Conservation (phyloP, 768 basidiomycete species). For the Termitomyces sp. region DNA sequence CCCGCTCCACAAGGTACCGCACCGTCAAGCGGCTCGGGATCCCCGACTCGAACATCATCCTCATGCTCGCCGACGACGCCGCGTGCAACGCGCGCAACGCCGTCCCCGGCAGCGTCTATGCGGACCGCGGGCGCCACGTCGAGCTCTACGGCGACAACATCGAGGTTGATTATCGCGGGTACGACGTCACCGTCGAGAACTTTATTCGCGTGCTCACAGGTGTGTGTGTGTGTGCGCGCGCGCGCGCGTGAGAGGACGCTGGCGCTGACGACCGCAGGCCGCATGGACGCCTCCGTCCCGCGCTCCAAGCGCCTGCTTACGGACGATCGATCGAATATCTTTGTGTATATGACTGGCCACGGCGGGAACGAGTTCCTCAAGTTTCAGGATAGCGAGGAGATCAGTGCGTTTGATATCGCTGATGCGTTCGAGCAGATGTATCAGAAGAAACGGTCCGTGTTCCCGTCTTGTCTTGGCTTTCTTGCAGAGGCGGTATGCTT, state of each 20-base stretch:
- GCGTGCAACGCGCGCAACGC: conserved; percentile 92
- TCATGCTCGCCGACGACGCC: conserved; percentile 97
- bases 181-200: conserved; percentile 97
- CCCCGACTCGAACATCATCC: conserved; percentile 97
- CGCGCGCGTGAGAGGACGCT: no score
- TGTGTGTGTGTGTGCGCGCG: no score
- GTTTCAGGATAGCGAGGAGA: conserved; percentile 98
- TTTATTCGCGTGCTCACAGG: conserved; percentile 91
- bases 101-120: conserved; percentile 89
- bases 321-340: conserved; percentile 88
- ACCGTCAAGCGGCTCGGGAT: conserved; percentile 98
- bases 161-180: conserved; percentile 97
- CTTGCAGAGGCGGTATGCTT: no score
- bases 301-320: conserved; percentile 89
- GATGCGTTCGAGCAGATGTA: conserved; percentile 99
- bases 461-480: no score
- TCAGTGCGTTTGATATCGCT: conserved; percentile 94
- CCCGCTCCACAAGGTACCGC: conserved; percentile 64
- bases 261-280: conserved; percentile 41
- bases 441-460: conserved; percentile 77
- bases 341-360: conserved; percentile 98
- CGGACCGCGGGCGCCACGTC: conserved; percentile 73
- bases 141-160: conserved; percentile 96
- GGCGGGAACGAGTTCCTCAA: conserved; percentile 98
- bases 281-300: conserved; percentile 78